Evolutionary conservation across 768 basidiomycete species (phyloP).

Genomic region (Podaxis sp.): DNA sequence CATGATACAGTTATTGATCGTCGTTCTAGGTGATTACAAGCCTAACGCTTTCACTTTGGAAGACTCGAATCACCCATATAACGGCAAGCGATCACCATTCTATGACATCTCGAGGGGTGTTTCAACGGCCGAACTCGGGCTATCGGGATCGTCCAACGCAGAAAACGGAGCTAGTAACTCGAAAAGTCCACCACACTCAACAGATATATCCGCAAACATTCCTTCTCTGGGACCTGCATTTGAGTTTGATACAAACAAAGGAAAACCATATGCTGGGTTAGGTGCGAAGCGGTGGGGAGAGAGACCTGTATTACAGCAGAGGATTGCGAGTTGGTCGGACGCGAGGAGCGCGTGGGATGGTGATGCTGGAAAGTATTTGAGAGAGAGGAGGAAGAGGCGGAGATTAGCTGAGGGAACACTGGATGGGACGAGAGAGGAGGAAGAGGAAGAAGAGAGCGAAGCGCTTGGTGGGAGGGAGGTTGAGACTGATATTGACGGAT

Average conservation of each 20-base stretch:
- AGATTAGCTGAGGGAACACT: background rate
- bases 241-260: constrained; percentile 9
- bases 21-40: constrained; percentile 26
- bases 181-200: background rate
- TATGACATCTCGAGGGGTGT: constrained; percentile 17
- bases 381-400: background rate
- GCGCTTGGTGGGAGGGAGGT: background rate
- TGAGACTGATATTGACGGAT: constrained; percentile 6
- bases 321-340: constrained; percentile 25
- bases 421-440: constrained; percentile 4
- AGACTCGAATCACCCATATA: background rate
- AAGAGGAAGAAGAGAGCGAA: background rate
- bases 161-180: background rate
- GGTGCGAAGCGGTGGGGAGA: constrained; percentile 1
- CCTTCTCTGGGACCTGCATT: constrained; percentile 3
- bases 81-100: constrained; percentile 7
- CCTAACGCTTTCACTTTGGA: constrained; percentile 26
- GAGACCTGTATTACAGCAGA: constrained; percentile 12
- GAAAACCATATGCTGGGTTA: background rate
- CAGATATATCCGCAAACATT: background rate
- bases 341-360: constrained; percentile 20
- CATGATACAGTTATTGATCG: background rate
- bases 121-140: constrained; percentile 12
- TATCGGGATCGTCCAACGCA: constrained; percentile 7
- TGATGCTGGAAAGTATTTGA: constrained; percentile 5